Conservation (phyloP, 2,329 filamentous ascomycete genomes). For the Nakataea oryzae region DNA sequence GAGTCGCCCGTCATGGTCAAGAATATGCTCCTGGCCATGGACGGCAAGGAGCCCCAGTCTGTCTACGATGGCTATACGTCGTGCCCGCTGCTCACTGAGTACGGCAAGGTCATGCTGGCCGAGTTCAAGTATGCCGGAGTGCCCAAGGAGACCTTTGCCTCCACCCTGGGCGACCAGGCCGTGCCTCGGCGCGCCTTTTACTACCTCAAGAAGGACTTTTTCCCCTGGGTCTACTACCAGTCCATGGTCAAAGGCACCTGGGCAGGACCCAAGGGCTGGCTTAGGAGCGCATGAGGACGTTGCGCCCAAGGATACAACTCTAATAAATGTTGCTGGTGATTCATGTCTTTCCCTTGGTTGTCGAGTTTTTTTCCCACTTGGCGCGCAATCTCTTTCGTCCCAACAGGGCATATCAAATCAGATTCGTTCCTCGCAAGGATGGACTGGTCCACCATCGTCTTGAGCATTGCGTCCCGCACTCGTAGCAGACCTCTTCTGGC, state of each 20-base stretch:
- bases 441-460: conserved; percentile 3
- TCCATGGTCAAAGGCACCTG: conserved; percentile 44
- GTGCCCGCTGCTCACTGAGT: conserved; percentile 32
- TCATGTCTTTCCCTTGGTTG: too few species aligned
- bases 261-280: conserved; percentile 38
- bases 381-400: too few species aligned
- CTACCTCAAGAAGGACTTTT: conserved; percentile 35
- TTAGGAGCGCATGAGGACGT: neutral
- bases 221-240: conserved; percentile 45
- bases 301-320: too few species aligned
- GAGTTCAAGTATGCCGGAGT: conserved; percentile 37
- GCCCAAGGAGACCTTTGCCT: conserved; percentile 31
- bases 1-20: conserved; percentile 31
- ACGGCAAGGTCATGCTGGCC: conserved; percentile 33
- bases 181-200: conserved; percentile 26
- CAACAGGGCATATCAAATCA: too few species aligned
- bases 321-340: too few species aligned
- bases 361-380: too few species aligned
- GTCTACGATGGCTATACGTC: conserved; percentile 33
- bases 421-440: conserved; percentile 3
- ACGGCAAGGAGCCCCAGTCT: conserved; percentile 19
- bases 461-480: conserved; percentile 14
- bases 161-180: conserved; percentile 22
- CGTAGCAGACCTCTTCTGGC: conserved; percentile 3
- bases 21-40: conserved; percentile 25